phyloP scores from a whole-genome alignment of 495 filamentous ascomycete species.

The Podospora pseudocomata region DNA sequence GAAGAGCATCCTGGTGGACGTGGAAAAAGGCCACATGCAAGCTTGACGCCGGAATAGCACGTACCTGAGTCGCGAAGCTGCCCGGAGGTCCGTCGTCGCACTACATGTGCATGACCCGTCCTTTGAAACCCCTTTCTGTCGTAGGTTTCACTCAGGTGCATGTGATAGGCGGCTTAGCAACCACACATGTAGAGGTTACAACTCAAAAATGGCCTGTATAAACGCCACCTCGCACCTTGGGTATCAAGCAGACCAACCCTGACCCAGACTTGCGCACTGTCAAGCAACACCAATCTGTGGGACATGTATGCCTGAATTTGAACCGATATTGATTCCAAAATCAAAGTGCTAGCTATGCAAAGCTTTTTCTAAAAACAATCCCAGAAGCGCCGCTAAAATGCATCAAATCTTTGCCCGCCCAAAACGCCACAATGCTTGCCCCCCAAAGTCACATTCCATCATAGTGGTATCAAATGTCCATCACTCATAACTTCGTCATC shows the following conservation, averaged over 20 bases:
- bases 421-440: neutral
- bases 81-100: neutral
- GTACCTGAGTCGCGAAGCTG: too few species aligned
- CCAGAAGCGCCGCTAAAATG: neutral
- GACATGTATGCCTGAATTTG: too few species aligned
- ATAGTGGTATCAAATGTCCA: neutral
- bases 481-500: neutral
- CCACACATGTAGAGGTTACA: neutral
- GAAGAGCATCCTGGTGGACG: too few species aligned
- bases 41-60: too few species aligned
- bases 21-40: too few species aligned
- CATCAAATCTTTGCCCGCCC: neutral
- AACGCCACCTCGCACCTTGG: neutral
- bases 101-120: neutral
- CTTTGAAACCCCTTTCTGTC: neutral
- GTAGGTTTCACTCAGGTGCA: neutral
- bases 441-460: neutral
- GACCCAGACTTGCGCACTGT: neutral
- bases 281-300: too few species aligned
- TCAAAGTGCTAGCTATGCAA: neutral
- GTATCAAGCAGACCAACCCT: neutral
- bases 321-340: neutral
- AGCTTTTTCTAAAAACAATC: neutral
- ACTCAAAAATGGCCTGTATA: neutral
- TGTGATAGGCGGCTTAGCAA: neutral